Evolutionary conservation across 306 rosid genomes (phyloP).

Genomic region (Oemleria cerasiformis): DNA sequence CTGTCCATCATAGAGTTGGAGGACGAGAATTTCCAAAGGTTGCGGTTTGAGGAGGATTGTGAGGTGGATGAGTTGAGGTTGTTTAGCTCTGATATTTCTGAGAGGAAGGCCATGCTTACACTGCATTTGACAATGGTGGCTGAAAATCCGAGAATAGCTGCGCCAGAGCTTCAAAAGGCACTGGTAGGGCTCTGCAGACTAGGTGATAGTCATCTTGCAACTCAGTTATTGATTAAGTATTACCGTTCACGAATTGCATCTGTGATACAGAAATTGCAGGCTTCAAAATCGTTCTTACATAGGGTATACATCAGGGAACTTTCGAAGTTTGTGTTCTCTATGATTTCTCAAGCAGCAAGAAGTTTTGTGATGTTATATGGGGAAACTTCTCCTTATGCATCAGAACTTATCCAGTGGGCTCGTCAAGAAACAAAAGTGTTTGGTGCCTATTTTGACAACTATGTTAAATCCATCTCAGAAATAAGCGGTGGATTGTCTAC

Average conservation of each 20-base stretch:
- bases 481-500: slow-evolving; percentile 44
- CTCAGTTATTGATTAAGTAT: slow-evolving; percentile 45
- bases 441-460: slow-evolving; percentile 37
- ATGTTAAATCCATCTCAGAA: slow-evolving; percentile 41
- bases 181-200: slow-evolving; percentile 50
- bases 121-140: slow-evolving; percentile 37
- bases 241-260: slow-evolving; percentile 45
- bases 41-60: slow-evolving; percentile 35
- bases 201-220: slow-evolving; percentile 54
- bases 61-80: slow-evolving; percentile 25
- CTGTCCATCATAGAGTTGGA: slow-evolving; percentile 43
- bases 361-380: slow-evolving; percentile 56
- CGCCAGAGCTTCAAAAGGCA: slow-evolving; percentile 48
- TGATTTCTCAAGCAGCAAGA: slow-evolving; percentile 65
- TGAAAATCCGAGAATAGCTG: slow-evolving; percentile 42
- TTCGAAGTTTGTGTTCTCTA: slow-evolving; percentile 60
- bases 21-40: slow-evolving; percentile 44
- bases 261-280: slow-evolving; percentile 33
- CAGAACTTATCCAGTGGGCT: slow-evolving; percentile 52
- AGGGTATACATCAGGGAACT: slow-evolving; percentile 45
- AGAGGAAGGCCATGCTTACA: slow-evolving; percentile 44
- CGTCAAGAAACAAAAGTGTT: slow-evolving; percentile 50
- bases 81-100: slow-evolving; percentile 41
- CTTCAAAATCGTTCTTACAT: slow-evolving; percentile 33
- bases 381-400: slow-evolving; percentile 43